A percentile compares a stretch with the other conserved stretches of the same genome.
phyloP scores from a whole-genome alignment of 352 stramenopile species.

The Phytophthora pisi region DNA sequence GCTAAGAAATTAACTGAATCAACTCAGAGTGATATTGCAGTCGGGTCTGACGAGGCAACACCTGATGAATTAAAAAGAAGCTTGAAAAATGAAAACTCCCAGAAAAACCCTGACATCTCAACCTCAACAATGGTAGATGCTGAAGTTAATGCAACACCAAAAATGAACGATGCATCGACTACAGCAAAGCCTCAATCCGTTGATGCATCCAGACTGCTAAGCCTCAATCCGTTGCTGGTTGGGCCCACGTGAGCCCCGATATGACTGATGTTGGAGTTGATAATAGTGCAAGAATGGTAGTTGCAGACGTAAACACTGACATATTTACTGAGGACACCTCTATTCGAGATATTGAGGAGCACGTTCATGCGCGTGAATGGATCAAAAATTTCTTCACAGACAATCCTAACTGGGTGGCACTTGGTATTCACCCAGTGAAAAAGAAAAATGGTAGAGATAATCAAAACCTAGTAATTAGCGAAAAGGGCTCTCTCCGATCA shows the following conservation, averaged over 20 bases:
- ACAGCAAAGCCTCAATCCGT: no score
- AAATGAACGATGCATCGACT: no score
- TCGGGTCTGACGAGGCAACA: not conserved
- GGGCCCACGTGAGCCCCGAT: no score
- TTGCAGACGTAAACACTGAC: no score
- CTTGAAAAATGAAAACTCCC: not conserved
- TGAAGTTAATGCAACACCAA: no score
- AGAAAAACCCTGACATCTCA: not conserved
- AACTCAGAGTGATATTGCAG: not conserved
- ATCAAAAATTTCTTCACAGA: not conserved
- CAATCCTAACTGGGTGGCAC: slow-evolving; percentile 6
- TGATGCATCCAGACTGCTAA: no score
- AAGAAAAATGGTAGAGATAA: not conserved
- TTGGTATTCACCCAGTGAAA: slow-evolving; percentile 7
- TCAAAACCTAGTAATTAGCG: slow-evolving; percentile 2
- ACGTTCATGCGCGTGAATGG: not conserved
- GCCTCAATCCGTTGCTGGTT: no score
- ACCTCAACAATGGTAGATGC: not conserved
- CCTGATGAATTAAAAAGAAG: not conserved
- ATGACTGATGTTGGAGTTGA: no score
- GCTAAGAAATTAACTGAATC: not conserved
- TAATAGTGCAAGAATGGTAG: no score
- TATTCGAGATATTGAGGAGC: not conserved
- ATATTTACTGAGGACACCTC: no score
- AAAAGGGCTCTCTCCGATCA: not conserved